Percentiles rank a stretch among this genome's conserved stretches.
Conservation (phyloP, 2,329 filamentous ascomycete species). For the Trichophyton benhamiae region DNA sequence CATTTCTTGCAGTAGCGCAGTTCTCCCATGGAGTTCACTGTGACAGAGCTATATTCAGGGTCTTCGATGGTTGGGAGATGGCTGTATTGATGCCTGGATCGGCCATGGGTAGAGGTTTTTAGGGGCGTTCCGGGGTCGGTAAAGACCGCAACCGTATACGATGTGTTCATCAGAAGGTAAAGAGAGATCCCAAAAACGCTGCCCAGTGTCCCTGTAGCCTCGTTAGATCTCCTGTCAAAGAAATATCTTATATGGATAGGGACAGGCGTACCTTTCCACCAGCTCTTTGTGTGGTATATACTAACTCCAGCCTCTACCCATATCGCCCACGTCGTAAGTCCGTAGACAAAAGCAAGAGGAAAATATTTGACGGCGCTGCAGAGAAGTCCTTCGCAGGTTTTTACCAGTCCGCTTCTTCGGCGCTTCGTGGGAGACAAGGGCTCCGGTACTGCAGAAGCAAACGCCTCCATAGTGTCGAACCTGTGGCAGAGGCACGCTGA, state of each 20-base stretch:
- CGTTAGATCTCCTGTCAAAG: conserved; percentile 4
- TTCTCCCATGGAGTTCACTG: conserved; percentile 82
- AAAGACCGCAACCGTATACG: conserved; percentile 87
- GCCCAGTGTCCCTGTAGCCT: conserved; percentile 18
- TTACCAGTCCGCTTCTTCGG: conserved; percentile 31
- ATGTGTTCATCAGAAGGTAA: conserved; percentile 71
- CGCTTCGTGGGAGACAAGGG: conserved; percentile 31
- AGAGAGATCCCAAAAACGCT: conserved; percentile 51
- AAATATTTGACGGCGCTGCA: conserved; percentile 69
- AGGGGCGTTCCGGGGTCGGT: conserved; percentile 67
- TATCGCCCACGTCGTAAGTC: conserved; percentile 83
- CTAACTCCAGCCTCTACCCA: conserved; percentile 73
- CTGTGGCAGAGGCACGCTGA: background rate
- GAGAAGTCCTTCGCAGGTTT: conserved; percentile 63
- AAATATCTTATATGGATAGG: background rate
- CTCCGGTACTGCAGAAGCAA: conserved; percentile 23
- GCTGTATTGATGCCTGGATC: conserved; percentile 47
- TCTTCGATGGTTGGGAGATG: conserved; percentile 63
- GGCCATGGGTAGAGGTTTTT: conserved; percentile 12
- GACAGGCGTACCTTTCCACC: conserved; percentile 29
- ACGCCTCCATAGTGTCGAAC: conserved; percentile 24
- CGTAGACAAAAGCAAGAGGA: conserved; percentile 79
- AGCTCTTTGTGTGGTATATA: conserved; percentile 39
- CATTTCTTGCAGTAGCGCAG: conserved; percentile 95
- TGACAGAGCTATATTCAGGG: conserved; percentile 59